A percentile compares a stretch with the other conserved stretches of the same genome.
These are phyloP conservation scores for Lichtheimia ornata DNA, from an alignment of 371 early-diverging fungal species.

Conservation along the genomic window DNA sequence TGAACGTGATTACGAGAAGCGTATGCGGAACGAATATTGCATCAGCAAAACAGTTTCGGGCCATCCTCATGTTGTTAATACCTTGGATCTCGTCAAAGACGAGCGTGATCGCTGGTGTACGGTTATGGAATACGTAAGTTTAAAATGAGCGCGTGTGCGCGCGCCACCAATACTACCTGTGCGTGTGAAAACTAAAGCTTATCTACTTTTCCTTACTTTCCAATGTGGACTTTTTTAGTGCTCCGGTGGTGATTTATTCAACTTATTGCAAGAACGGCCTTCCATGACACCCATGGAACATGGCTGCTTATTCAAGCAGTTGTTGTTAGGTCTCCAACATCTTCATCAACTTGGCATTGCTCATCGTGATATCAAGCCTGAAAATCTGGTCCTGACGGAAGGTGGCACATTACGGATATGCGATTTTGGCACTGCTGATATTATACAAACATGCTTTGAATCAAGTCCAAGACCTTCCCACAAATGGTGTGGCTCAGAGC, in stretches of 20 bases:
- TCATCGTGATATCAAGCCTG: constrained; percentile 86
- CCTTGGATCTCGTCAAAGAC: constrained; percentile 69
- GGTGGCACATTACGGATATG: constrained; percentile 91
- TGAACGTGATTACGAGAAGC: constrained; percentile 66
- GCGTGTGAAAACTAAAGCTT: not conserved
- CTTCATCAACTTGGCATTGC: constrained; percentile 93
- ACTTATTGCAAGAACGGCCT: constrained; percentile 46
- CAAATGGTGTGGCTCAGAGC: constrained; percentile 85
- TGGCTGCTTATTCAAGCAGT: constrained; percentile 76
- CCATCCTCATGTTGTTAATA: constrained; percentile 70
- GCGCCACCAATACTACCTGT: not conserved
- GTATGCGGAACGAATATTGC: constrained; percentile 74
- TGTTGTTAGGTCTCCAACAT: constrained; percentile 94
- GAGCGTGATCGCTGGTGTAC: constrained; percentile 63
- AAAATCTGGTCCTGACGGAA: constrained; percentile 89
- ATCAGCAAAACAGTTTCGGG: constrained; percentile 64
- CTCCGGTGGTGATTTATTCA: constrained; percentile 64
- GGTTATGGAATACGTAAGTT: constrained; percentile 69
- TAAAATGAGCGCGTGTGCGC: not conserved
- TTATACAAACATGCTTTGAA: constrained; percentile 85
- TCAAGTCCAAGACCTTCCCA: constrained; percentile 63
- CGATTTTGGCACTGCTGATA: constrained; percentile 96
- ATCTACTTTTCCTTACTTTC: not conserved
- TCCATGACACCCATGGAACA: constrained; percentile 45
- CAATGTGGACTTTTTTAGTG: constrained; percentile 33